Evolutionary conservation across 352 stramenopile genomes (phyloP).

Genomic region (Thalassiosira hispida): DNA sequence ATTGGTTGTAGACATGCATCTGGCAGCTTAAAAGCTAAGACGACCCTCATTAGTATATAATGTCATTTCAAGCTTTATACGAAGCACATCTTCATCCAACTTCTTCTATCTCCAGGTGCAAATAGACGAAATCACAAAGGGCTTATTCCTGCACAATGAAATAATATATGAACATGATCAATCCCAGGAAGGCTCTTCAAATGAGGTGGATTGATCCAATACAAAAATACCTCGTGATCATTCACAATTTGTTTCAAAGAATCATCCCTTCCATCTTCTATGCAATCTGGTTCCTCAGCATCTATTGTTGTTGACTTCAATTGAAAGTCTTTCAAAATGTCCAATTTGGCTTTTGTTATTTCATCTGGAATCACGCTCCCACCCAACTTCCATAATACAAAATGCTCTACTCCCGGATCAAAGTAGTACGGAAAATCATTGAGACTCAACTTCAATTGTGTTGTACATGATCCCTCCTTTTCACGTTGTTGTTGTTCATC

Average conservation of each 20-base stretch:
- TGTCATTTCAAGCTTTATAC: too few species aligned
- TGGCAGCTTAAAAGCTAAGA: too few species aligned
- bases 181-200: slow-evolving; percentile 72
- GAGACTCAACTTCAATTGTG: slow-evolving; percentile 24
- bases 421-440: slow-evolving; percentile 71
- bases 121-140: not conserved
- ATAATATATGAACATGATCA: slow-evolving; percentile 76
- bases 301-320: not conserved
- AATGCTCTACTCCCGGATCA: slow-evolving; percentile 52
- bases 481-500: slow-evolving; percentile 9
- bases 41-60: too few species aligned
- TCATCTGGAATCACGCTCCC: slow-evolving; percentile 38
- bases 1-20: too few species aligned
- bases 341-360: slow-evolving; percentile 43
- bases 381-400: slow-evolving; percentile 61
- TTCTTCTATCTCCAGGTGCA: too few species aligned
- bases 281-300: not conserved
- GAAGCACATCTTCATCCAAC: too few species aligned
- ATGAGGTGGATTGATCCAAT: slow-evolving; percentile 73
- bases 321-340: slow-evolving; percentile 33
- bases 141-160: slow-evolving; percentile 7
- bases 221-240: slow-evolving; percentile 54
- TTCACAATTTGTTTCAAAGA: slow-evolving; percentile 7
- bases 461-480: slow-evolving; percentile 10
- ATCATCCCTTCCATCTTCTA: not conserved